Conservation (phyloP, 352 stramenopile genomes). For the Phytophthora niederhauseri region DNA sequence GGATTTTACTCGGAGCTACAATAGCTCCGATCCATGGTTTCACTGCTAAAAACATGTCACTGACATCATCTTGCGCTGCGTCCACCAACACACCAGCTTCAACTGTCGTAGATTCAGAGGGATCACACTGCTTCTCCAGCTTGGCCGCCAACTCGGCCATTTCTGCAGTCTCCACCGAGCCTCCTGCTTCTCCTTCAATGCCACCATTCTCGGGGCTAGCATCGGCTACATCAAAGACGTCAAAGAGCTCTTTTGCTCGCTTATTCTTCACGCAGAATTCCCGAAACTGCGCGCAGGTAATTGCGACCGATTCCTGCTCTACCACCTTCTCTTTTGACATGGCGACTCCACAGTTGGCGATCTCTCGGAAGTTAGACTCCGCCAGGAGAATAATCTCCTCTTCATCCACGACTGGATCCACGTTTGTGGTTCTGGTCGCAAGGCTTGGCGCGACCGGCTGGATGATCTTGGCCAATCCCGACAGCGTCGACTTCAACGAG, state of each 20-base stretch:
- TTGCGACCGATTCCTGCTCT: constrained; percentile 36
- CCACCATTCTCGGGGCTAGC: constrained; percentile 12
- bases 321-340: constrained; percentile 25
- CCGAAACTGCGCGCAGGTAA: constrained; percentile 83
- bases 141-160: constrained; percentile 17
- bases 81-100: constrained; percentile 4
- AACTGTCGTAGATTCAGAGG: constrained; percentile 5
- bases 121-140: constrained; percentile 25
- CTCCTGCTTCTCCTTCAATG: constrained; percentile 14
- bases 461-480: constrained; percentile 74
- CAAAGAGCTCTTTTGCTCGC: constrained; percentile 58
- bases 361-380: constrained; percentile 73
- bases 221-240: constrained; percentile 63
- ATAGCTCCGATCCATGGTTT: constrained; percentile 90
- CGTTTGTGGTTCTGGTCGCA: constrained; percentile 4
- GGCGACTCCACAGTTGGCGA: constrained; percentile 43
- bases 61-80: constrained; percentile 31
- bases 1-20: constrained; percentile 65
- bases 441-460: constrained; percentile 21
- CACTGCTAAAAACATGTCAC: constrained; percentile 85
- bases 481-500: constrained; percentile 85
- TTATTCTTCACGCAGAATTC: constrained; percentile 76
- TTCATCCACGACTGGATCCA: constrained; percentile 48
- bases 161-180: constrained; percentile 13
- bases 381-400: constrained; percentile 70